These are phyloP conservation scores for Penicillium sp. DNA, from an alignment of 2,329 filamentous ascomycete genomes.

Conservation along the genomic window DNA sequence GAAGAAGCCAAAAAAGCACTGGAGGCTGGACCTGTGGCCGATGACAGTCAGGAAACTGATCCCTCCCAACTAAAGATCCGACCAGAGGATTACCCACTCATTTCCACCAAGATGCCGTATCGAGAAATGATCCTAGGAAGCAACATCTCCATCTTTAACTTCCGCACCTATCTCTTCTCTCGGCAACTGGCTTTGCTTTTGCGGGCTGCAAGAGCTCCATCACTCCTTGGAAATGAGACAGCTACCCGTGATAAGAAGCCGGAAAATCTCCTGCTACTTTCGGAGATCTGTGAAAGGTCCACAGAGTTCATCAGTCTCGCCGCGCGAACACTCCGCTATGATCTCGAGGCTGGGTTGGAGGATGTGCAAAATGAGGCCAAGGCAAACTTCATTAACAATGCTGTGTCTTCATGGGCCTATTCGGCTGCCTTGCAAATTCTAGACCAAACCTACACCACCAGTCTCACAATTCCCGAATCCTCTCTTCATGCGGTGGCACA, in stretches of 20 bases:
- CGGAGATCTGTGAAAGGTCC: conserved; percentile 80
- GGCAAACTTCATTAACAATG: conserved; percentile 43
- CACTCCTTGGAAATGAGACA: conserved; percentile 34
- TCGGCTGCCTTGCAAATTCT: conserved; percentile 45
- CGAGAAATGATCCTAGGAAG: conserved; percentile 89
- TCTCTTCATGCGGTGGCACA: conserved; percentile 33
- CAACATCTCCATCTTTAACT: conserved; percentile 95
- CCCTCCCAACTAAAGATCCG: conserved; percentile 30
- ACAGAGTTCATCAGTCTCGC: conserved; percentile 81
- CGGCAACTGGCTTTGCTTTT: conserved; percentile 81
- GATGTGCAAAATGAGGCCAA: conserved; percentile 38
- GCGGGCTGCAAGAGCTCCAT: conserved; percentile 69
- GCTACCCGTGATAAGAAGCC: conserved; percentile 57
- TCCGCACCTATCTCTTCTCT: conserved; percentile 89
- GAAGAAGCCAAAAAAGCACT: conserved; percentile 57
- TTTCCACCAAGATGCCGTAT: conserved; percentile 72
- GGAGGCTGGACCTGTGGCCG: conserved; percentile 33
- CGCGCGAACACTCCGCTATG: conserved; percentile 75
- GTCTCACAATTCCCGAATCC: conserved; percentile 37
- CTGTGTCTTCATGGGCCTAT: conserved; percentile 50
- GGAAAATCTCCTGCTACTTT: conserved; percentile 77
- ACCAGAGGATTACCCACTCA: conserved; percentile 40
- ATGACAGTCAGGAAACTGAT: conserved; percentile 32
- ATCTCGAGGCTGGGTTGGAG: conserved; percentile 66
- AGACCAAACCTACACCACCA: conserved; percentile 39